A percentile compares a stretch with the other conserved stretches of the same genome.
Evolutionary conservation across 371 early-diverging fungal genomes (phyloP).

Genomic region (Lichtheimia corymbifera): DNA sequence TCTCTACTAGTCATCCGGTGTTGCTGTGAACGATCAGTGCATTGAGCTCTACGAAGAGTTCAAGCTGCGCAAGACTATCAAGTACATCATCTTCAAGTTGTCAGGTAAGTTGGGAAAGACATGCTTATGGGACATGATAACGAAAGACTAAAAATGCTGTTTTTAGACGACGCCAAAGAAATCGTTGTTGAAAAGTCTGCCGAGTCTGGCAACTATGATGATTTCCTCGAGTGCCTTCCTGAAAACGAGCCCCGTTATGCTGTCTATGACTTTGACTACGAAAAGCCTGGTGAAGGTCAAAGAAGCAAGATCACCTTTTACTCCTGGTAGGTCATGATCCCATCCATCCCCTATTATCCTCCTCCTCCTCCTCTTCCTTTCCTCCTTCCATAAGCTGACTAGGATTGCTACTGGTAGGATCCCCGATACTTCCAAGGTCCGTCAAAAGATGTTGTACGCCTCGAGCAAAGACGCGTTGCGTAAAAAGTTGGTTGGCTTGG

Average conservation of each 20-base stretch:
- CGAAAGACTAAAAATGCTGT: too few relatives aligned
- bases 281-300: conserved; percentile 62
- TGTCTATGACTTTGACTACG: conserved; percentile 83
- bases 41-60: conserved; percentile 65
- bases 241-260: conserved; percentile 77
- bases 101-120: conserved; percentile 35
- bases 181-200: conserved; percentile 72
- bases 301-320: conserved; percentile 71
- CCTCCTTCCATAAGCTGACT: too few relatives aligned
- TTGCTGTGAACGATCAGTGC: conserved; percentile 66
- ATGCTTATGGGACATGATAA: too few relatives aligned
- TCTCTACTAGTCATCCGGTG: conserved; percentile 63
- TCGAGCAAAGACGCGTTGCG: conserved; percentile 85
- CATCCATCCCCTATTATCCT: too few relatives aligned
- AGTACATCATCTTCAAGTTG: conserved; percentile 82
- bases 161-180: conserved; percentile 49
- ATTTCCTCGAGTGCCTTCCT: conserved; percentile 69
- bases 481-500: conserved; percentile 74
- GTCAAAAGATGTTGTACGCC: conserved; percentile 92
- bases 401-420: conserved; percentile 52
- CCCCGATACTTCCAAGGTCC: conserved; percentile 80
- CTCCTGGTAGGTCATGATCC: conserved; percentile 36
- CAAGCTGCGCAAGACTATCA: conserved; percentile 73
- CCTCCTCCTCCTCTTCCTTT: too few relatives aligned
- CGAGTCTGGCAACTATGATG: conserved; percentile 57